Percentiles rank a stretch among this genome's conserved stretches.
phyloP scores from a whole-genome alignment of 1,284 basidiomycete species.

The Moesziomyces sp. region DNA sequence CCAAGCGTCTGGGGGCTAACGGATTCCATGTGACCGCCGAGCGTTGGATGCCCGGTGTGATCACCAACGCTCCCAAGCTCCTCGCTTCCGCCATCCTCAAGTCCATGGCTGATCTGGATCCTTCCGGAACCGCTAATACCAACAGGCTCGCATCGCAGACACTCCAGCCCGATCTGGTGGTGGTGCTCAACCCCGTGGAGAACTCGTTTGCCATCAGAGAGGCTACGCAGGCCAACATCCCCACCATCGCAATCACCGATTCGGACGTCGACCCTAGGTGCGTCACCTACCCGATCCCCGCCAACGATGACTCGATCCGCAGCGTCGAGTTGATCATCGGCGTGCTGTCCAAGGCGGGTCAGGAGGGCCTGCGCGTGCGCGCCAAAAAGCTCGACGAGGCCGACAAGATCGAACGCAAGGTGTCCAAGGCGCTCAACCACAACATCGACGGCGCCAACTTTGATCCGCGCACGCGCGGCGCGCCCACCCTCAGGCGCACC shows the following conservation, averaged over 20 bases:
- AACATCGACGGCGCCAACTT: slow-evolving; percentile 36
- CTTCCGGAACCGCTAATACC: slow-evolving; percentile 35
- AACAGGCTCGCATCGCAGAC: slow-evolving; percentile 72
- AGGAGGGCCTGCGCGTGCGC: slow-evolving; percentile 59
- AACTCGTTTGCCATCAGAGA: slow-evolving; percentile 73
- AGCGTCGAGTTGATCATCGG: slow-evolving; percentile 91
- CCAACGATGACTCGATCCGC: slow-evolving; percentile 92
- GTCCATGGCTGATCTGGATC: slow-evolving; percentile 38
- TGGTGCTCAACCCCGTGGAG: slow-evolving; percentile 87
- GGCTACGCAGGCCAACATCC: slow-evolving; percentile 68
- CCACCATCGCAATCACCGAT: slow-evolving; percentile 79
- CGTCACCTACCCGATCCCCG: slow-evolving; percentile 98
- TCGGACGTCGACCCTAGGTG: slow-evolving; percentile 94
- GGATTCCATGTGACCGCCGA: slow-evolving; percentile 81
- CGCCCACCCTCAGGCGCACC: slow-evolving; percentile 6
- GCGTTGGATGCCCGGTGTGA: slow-evolving; percentile 90
- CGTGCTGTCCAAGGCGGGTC: slow-evolving; percentile 87
- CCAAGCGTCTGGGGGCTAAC: slow-evolving; percentile 76
- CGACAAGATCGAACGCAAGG: slow-evolving; percentile 54
- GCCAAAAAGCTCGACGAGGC: slow-evolving; percentile 51
- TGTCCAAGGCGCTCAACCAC: slow-evolving; percentile 24
- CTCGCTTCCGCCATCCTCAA: slow-evolving; percentile 61
- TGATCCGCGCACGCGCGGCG: slow-evolving; percentile 30
- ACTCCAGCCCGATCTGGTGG: slow-evolving; percentile 83
- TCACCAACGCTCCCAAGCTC: slow-evolving; percentile 84